Conservation (phyloP, 1,284 basidiomycete species). For the Tilletia setariae region DNA sequence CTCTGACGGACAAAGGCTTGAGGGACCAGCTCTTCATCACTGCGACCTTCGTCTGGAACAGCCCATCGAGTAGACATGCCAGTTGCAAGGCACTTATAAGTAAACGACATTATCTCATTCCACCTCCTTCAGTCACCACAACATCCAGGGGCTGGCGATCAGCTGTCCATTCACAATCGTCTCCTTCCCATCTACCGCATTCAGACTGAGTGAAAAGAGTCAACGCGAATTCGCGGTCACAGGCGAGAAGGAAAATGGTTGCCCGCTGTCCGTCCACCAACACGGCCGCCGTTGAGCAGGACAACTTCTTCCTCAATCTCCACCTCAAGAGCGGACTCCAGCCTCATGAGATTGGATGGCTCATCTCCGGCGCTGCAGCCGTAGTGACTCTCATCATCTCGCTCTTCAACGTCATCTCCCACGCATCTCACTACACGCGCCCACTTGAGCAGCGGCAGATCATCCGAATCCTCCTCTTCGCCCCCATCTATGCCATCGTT, state of each 20-base stretch:
- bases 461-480: conserved; percentile 55
- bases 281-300: conserved; percentile 7
- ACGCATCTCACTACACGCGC: conserved; percentile 65
- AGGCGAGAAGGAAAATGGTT: conserved; percentile 4
- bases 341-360: conserved; percentile 64
- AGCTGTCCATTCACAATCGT: no score
- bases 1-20: no score
- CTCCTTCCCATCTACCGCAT: no score
- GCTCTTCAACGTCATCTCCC: conserved; percentile 59
- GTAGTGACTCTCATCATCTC: conserved; percentile 32
- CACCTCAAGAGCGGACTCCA: not conserved
- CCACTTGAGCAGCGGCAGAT: conserved; percentile 71
- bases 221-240: no score
- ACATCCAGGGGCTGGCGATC: no score
- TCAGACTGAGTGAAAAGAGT: no score
- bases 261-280: conserved; percentile 7
- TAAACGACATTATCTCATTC: no score
- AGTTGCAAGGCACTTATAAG: no score
- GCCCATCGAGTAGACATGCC: no score
- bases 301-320: conserved; percentile 1
- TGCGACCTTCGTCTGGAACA: no score
- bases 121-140: no score
- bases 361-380: conserved; percentile 67
- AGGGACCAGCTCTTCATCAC: no score
- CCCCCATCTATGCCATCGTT: conserved; percentile 36